phyloP scores from a whole-genome alignment of 108 stramenopile species.

The Chaetoceros tenuissimus region DNA sequence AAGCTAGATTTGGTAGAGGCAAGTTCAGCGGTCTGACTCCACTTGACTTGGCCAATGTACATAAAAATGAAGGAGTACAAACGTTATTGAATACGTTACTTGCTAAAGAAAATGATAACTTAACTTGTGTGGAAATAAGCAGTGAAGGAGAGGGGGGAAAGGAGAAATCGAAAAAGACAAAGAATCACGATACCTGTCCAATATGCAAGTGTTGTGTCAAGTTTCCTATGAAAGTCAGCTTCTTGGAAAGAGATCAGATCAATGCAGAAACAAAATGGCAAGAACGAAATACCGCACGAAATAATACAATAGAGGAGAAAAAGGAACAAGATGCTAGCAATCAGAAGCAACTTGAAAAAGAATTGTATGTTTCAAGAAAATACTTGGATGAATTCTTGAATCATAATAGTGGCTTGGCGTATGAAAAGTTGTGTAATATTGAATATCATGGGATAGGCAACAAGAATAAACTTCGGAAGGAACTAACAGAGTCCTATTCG shows the following conservation, averaged over 20 bases:
- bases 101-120: too few species aligned
- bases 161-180: too few species aligned
- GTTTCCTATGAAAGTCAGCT: constrained; percentile 18
- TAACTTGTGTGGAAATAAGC: too few species aligned
- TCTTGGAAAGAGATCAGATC: constrained; percentile 5
- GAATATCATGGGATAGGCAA: constrained; percentile 20
- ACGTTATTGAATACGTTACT: too few species aligned
- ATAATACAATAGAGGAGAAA: neutral
- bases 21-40: constrained; percentile 9
- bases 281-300: constrained; percentile 1
- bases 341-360: too few species aligned
- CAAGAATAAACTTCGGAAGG: constrained; percentile 16
- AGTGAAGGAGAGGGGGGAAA: too few species aligned
- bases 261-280: constrained; percentile 5
- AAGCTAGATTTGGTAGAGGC: neutral
- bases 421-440: constrained; percentile 13
- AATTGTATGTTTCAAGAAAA: constrained; percentile 11
- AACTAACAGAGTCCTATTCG: constrained; percentile 14
- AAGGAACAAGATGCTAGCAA: neutral
- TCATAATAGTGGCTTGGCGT: constrained; percentile 11
- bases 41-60: constrained; percentile 9
- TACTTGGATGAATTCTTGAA: constrained; percentile 18
- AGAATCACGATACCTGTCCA: constrained; percentile 15
- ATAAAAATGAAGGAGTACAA: constrained; percentile 7
- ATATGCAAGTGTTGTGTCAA: constrained; percentile 11